Base-by-base conservation (phyloP, 1,139 yeast species). In the Protomyces lactucae-debilis region DNA sequence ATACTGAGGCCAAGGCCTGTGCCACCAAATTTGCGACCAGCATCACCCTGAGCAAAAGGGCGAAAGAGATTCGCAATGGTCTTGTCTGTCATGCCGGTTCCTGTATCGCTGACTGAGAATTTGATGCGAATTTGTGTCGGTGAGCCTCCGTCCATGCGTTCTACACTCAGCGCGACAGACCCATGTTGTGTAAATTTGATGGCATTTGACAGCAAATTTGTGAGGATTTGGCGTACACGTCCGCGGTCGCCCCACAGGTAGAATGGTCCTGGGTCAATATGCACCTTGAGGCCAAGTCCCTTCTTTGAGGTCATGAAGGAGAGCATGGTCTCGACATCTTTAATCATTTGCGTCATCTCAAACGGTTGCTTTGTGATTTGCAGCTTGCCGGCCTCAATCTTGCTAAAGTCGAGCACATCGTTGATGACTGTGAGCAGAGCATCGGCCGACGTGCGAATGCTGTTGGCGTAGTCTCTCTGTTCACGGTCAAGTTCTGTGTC, bases 121-220 rank as follows among this genome's bases (percentile, higher is more conserved):
- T 85, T 85, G 57, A 87, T 73, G 2, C 82, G 89, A 85, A 72
- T 68, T 3, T 36, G 36, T 6, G 60, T 60, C 3, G 37, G 64
- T 5, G 48, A 36, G 14, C 54, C 65, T 16, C 23, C 23, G 28
- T 59, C 65, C 14, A 65, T 56, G 14, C 55, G 43, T 3, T 16
- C 37, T 32, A n/a, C 67, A 67, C 18, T 36, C 23, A 59, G 59
- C 3, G 67, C 63, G 28, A 72, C 66, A 16, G 70, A 67, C 53
- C 95, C 95, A 67, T 79, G 77, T 67, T 83, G 85, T 6, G 97
- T 91, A 70, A 91, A 91, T 72, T 91, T 91, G 69, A 91, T 79
- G 0, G 96, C 88, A 74, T 88, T 91, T 12, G 95, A 87, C 5
- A 90, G 93, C 67, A 91, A 77, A 71, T 91, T 91, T 90, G 90